Evolutionary conservation across 108 stramenopile genomes (phyloP).

Genomic region (Pseudonitzschia multiseries): DNA sequence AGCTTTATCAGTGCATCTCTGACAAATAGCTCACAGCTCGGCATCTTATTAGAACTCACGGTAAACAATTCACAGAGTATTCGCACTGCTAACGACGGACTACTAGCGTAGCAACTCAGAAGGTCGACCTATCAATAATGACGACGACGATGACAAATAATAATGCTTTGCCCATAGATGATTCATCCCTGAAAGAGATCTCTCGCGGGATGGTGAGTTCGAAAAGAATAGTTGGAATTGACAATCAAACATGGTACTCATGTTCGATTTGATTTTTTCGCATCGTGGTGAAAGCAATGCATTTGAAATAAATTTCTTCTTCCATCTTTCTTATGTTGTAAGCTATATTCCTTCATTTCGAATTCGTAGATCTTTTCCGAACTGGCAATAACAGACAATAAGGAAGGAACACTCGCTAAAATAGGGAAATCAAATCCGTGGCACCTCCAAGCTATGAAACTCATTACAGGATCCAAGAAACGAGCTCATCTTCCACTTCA

Average conservation of each 20-base stretch:
- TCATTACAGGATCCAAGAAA: slow-evolving; percentile 50
- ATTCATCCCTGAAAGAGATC: slow-evolving; percentile 18
- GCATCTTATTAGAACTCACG: too few species aligned
- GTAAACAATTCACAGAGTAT: too few species aligned
- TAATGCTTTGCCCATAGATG: slow-evolving; percentile 8
- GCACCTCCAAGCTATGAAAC: slow-evolving; percentile 48
- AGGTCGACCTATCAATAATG: neutral
- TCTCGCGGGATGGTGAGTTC: slow-evolving; percentile 19
- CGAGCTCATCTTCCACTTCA: slow-evolving; percentile 52
- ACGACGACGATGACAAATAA: neutral
- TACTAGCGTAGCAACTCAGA: too few species aligned
- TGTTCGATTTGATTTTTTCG: neutral
- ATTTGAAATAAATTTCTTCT: neutral
- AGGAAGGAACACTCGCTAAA: slow-evolving; percentile 32
- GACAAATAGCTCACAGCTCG: too few species aligned
- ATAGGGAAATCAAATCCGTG: slow-evolving; percentile 45
- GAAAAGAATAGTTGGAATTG: neutral
- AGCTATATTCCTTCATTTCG: neutral
- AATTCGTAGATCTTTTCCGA: slow-evolving; percentile 26
- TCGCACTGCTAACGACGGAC: too few species aligned
- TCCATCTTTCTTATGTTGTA: neutral
- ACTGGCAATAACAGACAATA: slow-evolving; percentile 49
- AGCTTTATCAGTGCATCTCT: too few species aligned
- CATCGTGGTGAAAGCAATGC: too few species aligned
- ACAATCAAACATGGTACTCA: neutral